Evolutionary conservation across 2,329 filamentous ascomycete genomes (phyloP).

Genomic region (Incumbomyces lentus): DNA sequence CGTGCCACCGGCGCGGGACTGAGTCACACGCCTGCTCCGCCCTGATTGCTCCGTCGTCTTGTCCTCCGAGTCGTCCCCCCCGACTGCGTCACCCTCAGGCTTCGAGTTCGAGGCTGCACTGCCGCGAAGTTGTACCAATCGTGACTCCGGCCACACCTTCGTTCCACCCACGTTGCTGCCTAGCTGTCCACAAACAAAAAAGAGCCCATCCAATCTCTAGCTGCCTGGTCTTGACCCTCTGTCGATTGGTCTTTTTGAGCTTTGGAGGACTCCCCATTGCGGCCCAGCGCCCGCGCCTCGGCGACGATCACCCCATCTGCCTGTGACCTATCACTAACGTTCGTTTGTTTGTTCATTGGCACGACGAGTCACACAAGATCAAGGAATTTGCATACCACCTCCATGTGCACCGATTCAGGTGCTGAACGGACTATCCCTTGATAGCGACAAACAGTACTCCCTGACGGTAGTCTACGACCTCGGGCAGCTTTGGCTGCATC

Average conservation of each 20-base stretch:
- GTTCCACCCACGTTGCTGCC: background rate
- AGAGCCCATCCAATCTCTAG: too few relatives aligned
- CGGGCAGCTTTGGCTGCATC: slow-evolving; percentile 6
- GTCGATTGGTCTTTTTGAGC: slow-evolving; percentile 4
- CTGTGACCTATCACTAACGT: slow-evolving; percentile 1
- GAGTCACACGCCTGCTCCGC: background rate
- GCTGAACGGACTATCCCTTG: background rate
- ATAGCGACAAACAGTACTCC: background rate
- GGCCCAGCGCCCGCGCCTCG: background rate
- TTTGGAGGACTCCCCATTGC: background rate
- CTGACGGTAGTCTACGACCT: background rate
- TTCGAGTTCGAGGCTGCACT: background rate
- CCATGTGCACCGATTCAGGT: slow-evolving; percentile 3
- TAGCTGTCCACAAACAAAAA: background rate
- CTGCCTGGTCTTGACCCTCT: too few relatives aligned
- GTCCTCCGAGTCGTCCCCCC: background rate
- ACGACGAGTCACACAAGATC: background rate
- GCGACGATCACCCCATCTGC: background rate
- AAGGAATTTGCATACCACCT: background rate
- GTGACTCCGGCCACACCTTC: background rate
- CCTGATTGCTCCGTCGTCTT: too few relatives aligned
- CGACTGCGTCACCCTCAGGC: background rate
- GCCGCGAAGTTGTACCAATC: background rate
- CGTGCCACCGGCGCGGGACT: background rate
- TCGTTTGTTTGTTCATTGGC: background rate